These are phyloP conservation scores for Trifolium dubium DNA, from an alignment of 306 rosid genomes.

Conservation along the genomic window DNA sequence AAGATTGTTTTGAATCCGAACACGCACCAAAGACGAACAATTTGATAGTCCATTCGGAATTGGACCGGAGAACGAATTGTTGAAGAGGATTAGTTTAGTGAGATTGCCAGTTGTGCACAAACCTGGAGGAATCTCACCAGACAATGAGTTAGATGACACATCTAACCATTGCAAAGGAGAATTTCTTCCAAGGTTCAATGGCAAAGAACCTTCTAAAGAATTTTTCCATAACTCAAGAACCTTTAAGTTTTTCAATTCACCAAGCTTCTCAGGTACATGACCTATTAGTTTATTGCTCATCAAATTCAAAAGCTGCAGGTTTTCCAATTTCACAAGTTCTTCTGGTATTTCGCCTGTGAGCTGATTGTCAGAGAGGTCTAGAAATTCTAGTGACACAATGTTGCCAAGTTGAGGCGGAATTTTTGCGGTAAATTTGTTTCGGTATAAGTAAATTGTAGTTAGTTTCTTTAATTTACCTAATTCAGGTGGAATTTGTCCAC, in stretches of 20 bases:
- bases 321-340: slow-evolving; percentile 63
- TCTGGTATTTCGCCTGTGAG: slow-evolving; percentile 84
- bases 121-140: slow-evolving; percentile 77
- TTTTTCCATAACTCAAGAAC: slow-evolving; percentile 81
- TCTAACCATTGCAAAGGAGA: slow-evolving; percentile 90
- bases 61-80: slow-evolving; percentile 75
- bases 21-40: slow-evolving; percentile 74
- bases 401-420: slow-evolving; percentile 75
- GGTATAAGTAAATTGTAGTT: slow-evolving; percentile 70
- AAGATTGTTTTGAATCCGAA: slow-evolving; percentile 75
- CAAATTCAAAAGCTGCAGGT: slow-evolving; percentile 76
- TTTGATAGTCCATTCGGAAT: slow-evolving; percentile 73
- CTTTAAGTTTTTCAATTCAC: slow-evolving; percentile 65
- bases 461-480: slow-evolving; percentile 70
- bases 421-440: slow-evolving; percentile 71
- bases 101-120: slow-evolving; percentile 77
- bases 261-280: slow-evolving; percentile 66
- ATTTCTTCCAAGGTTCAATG: slow-evolving; percentile 65
- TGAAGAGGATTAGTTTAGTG: slow-evolving; percentile 86
- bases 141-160: slow-evolving; percentile 78
- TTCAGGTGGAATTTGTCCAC: slow-evolving; percentile 80
- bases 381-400: slow-evolving; percentile 62
- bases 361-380: slow-evolving; percentile 87
- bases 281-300: slow-evolving; percentile 82
- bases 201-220: slow-evolving; percentile 74